phyloP scores from a whole-genome alignment of 2,329 filamentous ascomycete species.

The Plenodomus lindquistii region DNA sequence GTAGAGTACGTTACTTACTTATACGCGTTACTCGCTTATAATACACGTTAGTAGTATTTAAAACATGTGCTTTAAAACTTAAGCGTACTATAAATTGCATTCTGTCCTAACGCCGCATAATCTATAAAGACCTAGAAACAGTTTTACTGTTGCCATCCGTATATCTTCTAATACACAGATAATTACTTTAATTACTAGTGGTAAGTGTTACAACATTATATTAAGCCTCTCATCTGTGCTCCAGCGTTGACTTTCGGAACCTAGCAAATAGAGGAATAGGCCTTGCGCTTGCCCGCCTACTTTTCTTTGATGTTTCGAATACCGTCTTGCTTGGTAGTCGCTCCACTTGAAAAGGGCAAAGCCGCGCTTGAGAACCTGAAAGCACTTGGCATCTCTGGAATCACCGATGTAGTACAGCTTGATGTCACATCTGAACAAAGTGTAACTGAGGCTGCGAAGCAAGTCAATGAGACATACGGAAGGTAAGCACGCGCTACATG shows the following conservation, averaged over 20 bases:
- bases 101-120: too few relatives aligned
- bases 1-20: slow-evolving; percentile 3
- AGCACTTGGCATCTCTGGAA: slow-evolving; percentile 20
- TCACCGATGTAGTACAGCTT: slow-evolving; percentile 45
- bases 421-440: slow-evolving; percentile 49
- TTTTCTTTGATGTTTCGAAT: slow-evolving; percentile 41
- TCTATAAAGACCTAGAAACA: too few relatives aligned
- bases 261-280: slow-evolving; percentile 54
- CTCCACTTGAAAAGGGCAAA: slow-evolving; percentile 22
- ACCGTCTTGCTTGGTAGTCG: slow-evolving; percentile 23
- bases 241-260: too few relatives aligned
- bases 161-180: too few relatives aligned
- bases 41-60: too few relatives aligned
- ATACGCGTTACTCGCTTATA: slow-evolving; percentile 3
- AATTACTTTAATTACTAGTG: too few relatives aligned
- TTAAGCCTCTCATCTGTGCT: too few relatives aligned
- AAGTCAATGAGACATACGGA: slow-evolving; percentile 29
- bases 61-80: too few relatives aligned
- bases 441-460: slow-evolving; percentile 42
- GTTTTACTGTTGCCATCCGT: too few relatives aligned
- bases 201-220: too few relatives aligned
- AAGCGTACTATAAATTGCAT: too few relatives aligned
- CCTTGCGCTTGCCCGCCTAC: slow-evolving; percentile 47
- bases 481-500: slow-evolving; percentile 1
- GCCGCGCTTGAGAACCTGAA: slow-evolving; percentile 26